A percentile compares a stretch with the other conserved stretches of the same genome.
These are phyloP conservation scores for Elsinoe ampelina DNA, from an alignment of 2,329 filamentous ascomycete species.

Conservation along the genomic window DNA sequence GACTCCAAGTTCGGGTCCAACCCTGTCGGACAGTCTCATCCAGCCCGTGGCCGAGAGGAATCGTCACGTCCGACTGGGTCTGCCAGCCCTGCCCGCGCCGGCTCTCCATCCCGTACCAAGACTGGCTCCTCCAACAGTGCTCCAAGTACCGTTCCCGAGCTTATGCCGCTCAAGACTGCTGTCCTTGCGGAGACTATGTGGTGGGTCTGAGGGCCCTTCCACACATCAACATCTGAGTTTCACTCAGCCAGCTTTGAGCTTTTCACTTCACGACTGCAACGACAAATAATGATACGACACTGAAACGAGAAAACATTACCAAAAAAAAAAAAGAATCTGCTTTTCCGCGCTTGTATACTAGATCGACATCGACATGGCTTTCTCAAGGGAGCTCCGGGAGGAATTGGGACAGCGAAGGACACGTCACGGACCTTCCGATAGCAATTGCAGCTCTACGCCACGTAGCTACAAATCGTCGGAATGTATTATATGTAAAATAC, in stretches of 20 bases:
- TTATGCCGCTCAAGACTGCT: neutral
- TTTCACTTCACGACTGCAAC: neutral
- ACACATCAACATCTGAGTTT: neutral
- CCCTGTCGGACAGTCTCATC: slow-evolving; percentile 17
- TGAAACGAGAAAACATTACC: neutral
- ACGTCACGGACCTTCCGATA: neutral
- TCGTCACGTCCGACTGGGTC: slow-evolving; percentile 16
- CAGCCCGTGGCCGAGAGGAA: slow-evolving; percentile 15
- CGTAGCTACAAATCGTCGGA: neutral
- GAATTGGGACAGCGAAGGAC: neutral
- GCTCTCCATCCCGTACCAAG: slow-evolving; percentile 14
- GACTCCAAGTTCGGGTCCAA: slow-evolving; percentile 40
- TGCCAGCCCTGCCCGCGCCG: neutral
- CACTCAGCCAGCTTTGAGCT: neutral
- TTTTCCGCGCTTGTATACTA: neutral
- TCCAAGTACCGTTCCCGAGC: neutral
- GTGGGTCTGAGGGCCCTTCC: neutral
- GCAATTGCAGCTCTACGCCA: neutral
- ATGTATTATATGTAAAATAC: slow-evolving; percentile 13
- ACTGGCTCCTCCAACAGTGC: slow-evolving; percentile 16
- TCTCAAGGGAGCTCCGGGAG: neutral
- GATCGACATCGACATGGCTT: neutral
- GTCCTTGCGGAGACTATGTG: slow-evolving; percentile 6
- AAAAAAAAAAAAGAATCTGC: slow-evolving; percentile 1
- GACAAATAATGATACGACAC: neutral